Evolutionary conservation across 2,329 filamentous ascomycete genomes (phyloP).

Genomic region (Drechslerella coelobrocha): DNA sequence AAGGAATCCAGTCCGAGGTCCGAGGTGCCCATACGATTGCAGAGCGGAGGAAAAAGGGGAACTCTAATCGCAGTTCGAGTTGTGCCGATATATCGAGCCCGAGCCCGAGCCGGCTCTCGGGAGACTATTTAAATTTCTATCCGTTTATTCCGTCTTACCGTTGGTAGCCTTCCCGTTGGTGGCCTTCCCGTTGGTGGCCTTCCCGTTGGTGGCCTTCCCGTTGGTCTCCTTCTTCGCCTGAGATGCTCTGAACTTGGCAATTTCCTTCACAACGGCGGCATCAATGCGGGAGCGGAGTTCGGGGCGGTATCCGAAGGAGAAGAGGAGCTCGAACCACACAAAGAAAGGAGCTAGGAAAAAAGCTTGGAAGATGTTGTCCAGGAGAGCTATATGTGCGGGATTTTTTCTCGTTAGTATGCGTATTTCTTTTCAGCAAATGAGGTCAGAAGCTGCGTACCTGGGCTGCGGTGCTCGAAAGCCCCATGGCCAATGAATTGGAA

Average conservation of each 20-base stretch:
- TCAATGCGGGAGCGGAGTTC: conserved; percentile 84
- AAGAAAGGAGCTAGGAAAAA: conserved; percentile 93
- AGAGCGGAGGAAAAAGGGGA: no score
- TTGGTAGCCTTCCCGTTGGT: conserved; percentile 36
- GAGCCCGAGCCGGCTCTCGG: no score
- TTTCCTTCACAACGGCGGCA: conserved; percentile 75
- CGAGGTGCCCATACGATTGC: no score
- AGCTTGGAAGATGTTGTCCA: conserved; percentile 91
- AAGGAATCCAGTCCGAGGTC: no score
- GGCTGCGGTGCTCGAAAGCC: conserved; percentile 83
- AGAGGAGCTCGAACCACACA: conserved; percentile 92
- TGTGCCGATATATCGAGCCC: no score
- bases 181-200: conserved; percentile 39
- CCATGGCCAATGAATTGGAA: conserved; percentile 92
- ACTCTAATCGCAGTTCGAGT: no score
- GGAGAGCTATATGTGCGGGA: conserved; percentile 62
- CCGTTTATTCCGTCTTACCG: conserved; percentile 40
- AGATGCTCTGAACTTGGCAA: conserved; percentile 73
- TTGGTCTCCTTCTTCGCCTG: conserved; percentile 61
- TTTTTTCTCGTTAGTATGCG: neutral
- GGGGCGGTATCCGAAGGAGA: conserved; percentile 84
- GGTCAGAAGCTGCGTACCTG: conserved; percentile 60
- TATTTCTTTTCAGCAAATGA: neutral
- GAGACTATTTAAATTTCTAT: no score
- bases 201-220: conserved; percentile 50